A percentile compares a stretch with the other conserved stretches of the same genome.
These are phyloP conservation scores for Alternaria sp. DNA, from an alignment of 2,329 filamentous ascomycete species.

Conservation along the genomic window DNA sequence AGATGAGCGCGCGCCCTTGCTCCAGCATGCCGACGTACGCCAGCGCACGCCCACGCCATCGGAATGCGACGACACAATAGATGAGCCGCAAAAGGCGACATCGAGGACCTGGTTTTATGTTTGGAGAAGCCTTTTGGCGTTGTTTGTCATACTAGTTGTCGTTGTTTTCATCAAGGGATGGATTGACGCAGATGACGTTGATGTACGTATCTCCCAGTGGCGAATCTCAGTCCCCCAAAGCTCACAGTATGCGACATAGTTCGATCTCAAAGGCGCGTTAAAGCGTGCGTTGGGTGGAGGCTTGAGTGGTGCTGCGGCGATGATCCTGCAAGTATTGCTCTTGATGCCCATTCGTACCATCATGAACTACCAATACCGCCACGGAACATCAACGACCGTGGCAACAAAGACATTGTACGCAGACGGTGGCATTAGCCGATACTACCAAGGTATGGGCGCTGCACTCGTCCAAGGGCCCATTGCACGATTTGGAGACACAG, in stretches of 20 bases:
- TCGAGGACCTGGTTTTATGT: slow-evolving; percentile 27
- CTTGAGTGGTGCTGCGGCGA: slow-evolving; percentile 40
- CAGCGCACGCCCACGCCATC: slow-evolving; percentile 3
- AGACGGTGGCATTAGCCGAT: slow-evolving; percentile 36
- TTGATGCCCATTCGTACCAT: slow-evolving; percentile 43
- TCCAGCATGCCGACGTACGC: slow-evolving; percentile 17
- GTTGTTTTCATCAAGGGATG: slow-evolving; percentile 38
- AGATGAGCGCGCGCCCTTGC: slow-evolving; percentile 35
- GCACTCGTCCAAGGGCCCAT: slow-evolving; percentile 39
- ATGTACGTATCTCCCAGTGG: slow-evolving; percentile 22
- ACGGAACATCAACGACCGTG: slow-evolving; percentile 33
- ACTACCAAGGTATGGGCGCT: slow-evolving; percentile 37
- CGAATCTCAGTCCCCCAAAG: neutral
- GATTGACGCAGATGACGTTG: slow-evolving; percentile 39
- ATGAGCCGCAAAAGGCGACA: slow-evolving; percentile 21
- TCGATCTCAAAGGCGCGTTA: slow-evolving; percentile 37
- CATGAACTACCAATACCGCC: slow-evolving; percentile 45
- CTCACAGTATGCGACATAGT: slow-evolving; percentile 19
- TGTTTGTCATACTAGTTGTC: slow-evolving; percentile 23
- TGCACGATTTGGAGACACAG: slow-evolving; percentile 41
- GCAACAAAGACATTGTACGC: slow-evolving; percentile 37
- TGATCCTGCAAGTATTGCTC: slow-evolving; percentile 41
- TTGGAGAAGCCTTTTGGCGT: slow-evolving; percentile 25
- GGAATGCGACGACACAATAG: slow-evolving; percentile 12
- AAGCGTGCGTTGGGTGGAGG: slow-evolving; percentile 40